Percentiles rank a stretch among this genome's conserved stretches.
phyloP scores from a whole-genome alignment of 352 stramenopile species.

The Phytophthora sp. region DNA sequence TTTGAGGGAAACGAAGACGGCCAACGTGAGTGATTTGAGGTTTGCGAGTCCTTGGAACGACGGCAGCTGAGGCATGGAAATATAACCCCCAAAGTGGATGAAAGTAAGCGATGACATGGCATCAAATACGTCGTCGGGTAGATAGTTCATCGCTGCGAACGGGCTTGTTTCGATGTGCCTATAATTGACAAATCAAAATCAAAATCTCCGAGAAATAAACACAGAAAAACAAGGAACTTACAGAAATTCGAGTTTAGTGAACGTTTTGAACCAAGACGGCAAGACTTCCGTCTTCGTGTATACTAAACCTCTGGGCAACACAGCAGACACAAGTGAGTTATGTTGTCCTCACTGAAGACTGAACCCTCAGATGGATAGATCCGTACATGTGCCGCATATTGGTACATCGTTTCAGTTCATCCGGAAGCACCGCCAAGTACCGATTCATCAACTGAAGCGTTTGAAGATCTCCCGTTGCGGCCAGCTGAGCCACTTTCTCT shows the following conservation, averaged over 20 bases:
- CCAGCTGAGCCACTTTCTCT: not conserved
- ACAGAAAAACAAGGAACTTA: no score
- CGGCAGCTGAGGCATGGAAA: slow-evolving; percentile 23
- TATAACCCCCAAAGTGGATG: slow-evolving; percentile 37
- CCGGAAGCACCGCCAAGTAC: slow-evolving; percentile 14
- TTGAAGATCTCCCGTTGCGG: slow-evolving; percentile 2
- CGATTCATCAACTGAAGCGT: slow-evolving; percentile 47
- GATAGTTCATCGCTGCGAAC: no score
- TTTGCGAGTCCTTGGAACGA: slow-evolving; percentile 38
- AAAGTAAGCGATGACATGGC: slow-evolving; percentile 46
- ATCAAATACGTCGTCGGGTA: slow-evolving; percentile 40
- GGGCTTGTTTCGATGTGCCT: no score
- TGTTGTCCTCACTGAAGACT: not conserved
- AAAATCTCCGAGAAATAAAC: no score
- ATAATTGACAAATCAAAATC: no score
- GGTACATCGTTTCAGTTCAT: not conserved
- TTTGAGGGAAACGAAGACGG: slow-evolving; percentile 5
- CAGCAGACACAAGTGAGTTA: not conserved
- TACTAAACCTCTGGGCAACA: slow-evolving; percentile 3
- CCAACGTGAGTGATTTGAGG: slow-evolving; percentile 36
- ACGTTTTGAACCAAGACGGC: slow-evolving; percentile 11
- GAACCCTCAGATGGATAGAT: no score
- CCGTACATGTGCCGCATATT: not conserved
- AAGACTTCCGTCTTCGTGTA: slow-evolving; percentile 18
- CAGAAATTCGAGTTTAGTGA: slow-evolving; percentile 39